Evolutionary conservation across 1,139 yeast genomes (phyloP).

Genomic region (Sugiyamaella pinicola): DNA sequence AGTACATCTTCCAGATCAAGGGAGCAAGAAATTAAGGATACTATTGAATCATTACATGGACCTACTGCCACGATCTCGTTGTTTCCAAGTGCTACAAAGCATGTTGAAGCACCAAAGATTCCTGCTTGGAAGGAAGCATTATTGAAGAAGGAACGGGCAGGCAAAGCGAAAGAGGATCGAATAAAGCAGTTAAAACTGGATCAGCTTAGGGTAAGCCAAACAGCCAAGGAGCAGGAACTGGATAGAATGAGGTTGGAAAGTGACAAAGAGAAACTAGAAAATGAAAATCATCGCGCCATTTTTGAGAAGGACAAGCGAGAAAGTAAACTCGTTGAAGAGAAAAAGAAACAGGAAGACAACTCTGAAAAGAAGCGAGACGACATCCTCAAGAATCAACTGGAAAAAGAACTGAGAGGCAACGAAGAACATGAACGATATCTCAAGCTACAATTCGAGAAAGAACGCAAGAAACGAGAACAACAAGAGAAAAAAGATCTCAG

Average conservation of each 20-base stretch:
- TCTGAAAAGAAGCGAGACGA: not conserved
- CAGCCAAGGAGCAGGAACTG: too few relatives aligned
- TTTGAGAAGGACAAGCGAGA: not conserved
- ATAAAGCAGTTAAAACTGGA: too few relatives aligned
- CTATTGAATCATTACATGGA: conserved; percentile 32
- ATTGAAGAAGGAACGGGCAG: not conserved
- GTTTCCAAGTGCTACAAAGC: conserved; percentile 10
- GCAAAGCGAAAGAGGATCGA: not conserved
- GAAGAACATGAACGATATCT: conserved; percentile 13
- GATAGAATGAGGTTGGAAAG: too few relatives aligned
- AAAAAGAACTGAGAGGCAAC: conserved; percentile 5
- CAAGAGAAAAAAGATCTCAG: conserved; percentile 8
- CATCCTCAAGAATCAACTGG: conserved; percentile 5
- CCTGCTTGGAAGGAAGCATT: conserved; percentile 19
- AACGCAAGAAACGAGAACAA: conserved; percentile 9
- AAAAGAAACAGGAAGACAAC: conserved; percentile 1
- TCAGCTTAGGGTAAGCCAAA: too few relatives aligned
- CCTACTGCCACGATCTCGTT: conserved; percentile 20
- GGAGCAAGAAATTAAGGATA: conserved; percentile 30
- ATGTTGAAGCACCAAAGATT: conserved; percentile 13
- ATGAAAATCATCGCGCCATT: too few relatives aligned
- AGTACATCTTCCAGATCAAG: conserved; percentile 22
- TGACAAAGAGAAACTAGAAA: too few relatives aligned
- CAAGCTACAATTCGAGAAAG: conserved; percentile 7
- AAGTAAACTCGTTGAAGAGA: not conserved